These are phyloP conservation scores for Dryas drummondii DNA, from an alignment of 306 rosid genomes.

Conservation along the genomic window DNA sequence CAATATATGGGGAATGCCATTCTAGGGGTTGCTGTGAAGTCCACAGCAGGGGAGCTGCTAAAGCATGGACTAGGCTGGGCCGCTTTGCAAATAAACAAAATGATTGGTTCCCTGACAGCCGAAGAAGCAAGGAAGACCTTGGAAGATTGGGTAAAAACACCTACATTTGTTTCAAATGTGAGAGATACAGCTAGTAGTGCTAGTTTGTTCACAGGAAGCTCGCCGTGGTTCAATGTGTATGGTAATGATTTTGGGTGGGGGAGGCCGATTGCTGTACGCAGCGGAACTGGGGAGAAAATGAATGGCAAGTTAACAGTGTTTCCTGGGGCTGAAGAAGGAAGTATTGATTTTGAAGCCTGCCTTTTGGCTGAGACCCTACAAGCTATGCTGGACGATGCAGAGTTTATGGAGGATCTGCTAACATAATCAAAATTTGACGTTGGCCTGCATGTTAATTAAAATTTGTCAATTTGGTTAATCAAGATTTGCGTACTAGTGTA, in stretches of 20 bases:
- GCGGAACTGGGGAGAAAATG: slow-evolving; percentile 22
- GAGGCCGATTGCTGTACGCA: slow-evolving; percentile 39
- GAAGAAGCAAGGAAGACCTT: slow-evolving; percentile 4
- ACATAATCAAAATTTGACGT: no score
- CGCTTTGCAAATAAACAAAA: neutral
- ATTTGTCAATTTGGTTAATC: no score
- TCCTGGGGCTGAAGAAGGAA: slow-evolving; percentile 40
- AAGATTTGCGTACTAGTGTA: no score
- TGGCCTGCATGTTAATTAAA: no score
- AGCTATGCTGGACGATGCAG: slow-evolving; percentile 28
- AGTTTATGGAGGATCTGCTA: slow-evolving; percentile 9
- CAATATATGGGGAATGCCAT: neutral
- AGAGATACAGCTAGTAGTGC: neutral
- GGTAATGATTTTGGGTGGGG: slow-evolving; percentile 53
- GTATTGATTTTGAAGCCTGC: slow-evolving; percentile 43
- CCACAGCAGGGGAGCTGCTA: neutral
- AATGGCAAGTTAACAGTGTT: slow-evolving; percentile 30
- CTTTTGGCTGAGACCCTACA: slow-evolving; percentile 29
- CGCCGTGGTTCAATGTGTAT: slow-evolving; percentile 43
- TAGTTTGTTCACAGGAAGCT: slow-evolving; percentile 25
- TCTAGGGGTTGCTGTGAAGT: neutral
- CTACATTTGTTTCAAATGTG: neutral
- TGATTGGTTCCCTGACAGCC: neutral
- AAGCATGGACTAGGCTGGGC: neutral
- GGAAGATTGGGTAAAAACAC: slow-evolving; percentile 16